Evolutionary conservation across 2,329 filamentous ascomycete genomes (phyloP).

Genomic region (Podosphaera xanthii): DNA sequence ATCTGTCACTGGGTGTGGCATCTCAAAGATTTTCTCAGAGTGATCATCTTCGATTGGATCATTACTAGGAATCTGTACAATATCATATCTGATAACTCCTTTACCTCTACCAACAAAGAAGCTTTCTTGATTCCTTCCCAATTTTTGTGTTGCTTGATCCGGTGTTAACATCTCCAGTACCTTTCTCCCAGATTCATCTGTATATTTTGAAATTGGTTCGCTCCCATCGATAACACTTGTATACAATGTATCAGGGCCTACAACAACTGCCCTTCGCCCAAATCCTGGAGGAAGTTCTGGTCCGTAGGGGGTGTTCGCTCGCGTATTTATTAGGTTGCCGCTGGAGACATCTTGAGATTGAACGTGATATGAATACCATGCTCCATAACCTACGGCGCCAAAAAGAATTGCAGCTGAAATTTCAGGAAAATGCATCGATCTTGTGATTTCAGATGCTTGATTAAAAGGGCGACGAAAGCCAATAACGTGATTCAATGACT

Average conservation of each 20-base stretch:
- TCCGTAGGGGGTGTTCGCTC: slow-evolving; percentile 12
- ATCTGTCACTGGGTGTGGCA: slow-evolving; percentile 35
- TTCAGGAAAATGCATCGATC: slow-evolving; percentile 53
- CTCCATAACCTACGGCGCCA: slow-evolving; percentile 46
- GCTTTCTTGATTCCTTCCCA: slow-evolving; percentile 76
- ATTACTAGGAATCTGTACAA: slow-evolving; percentile 87
- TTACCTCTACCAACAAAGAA: slow-evolving; percentile 74
- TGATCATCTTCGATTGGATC: slow-evolving; percentile 97
- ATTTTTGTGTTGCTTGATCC: slow-evolving; percentile 75
- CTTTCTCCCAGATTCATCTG: slow-evolving; percentile 61
- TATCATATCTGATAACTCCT: slow-evolving; percentile 82
- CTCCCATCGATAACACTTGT: slow-evolving; percentile 71
- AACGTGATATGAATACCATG: slow-evolving; percentile 49
- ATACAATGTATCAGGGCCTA: slow-evolving; percentile 76
- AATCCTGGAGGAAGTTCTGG: slow-evolving; percentile 1
- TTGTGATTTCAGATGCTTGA: slow-evolving; percentile 7
- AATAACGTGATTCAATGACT: slow-evolving; percentile 21
- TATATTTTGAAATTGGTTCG: slow-evolving; percentile 69
- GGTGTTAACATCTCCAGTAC: slow-evolving; percentile 92
- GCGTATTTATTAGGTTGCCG: not conserved
- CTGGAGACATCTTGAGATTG: slow-evolving; percentile 3
- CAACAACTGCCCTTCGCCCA: slow-evolving; percentile 53
- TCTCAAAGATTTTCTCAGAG: slow-evolving; percentile 89
- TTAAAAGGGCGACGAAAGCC: slow-evolving; percentile 15
- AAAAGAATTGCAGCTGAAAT: slow-evolving; percentile 43